Evolutionary conservation across 192 early-diverging fungal species (phyloP), one percentile per base, ranked within the genome.

Genomic region (Borealophlyctis nickersoniae): DNA sequence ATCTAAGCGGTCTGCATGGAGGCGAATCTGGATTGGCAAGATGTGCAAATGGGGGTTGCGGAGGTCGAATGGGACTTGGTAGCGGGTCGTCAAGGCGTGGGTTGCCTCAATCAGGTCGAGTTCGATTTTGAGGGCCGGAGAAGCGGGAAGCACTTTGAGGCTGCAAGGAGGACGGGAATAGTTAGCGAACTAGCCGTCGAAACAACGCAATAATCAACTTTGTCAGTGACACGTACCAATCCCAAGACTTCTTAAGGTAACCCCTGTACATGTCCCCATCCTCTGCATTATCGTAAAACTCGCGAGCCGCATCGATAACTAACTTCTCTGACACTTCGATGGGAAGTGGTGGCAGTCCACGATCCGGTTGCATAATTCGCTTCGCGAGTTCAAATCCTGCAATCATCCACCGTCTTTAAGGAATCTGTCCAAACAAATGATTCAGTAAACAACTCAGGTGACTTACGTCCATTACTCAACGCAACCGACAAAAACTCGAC

Each of bases 251-350:
- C 55, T 88, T 89, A 82, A 90, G 78, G 34, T 78, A 72, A 11
- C 88, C 88, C n/a, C 79, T 58, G 36, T 79, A 65, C 77, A 81
- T 80, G 32, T 88, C 86, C 4, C 88, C 85, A 19, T 73, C 76
- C n/a, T 81, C 75, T 19, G 89, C 79, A 56, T 91, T 91, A 56
- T 89, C 88, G 70, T 76, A 89, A 62, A 87, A 87, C 62, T 91
- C 89, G 58, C 73, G 69, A 7, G 86, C 84, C 28, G 85, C 79
- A 58, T 89, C 83, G 53, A 91, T 78, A 4, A 89, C 78, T 22
- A 91, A 60, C 52, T 81, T 72, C 55, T 91, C 85, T 9, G 78
- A 78, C 1, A 68, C 61, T 3, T 77, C 74, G 0, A 76, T 51
- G 16, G 60, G 53, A 3, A 69, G 1, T 2, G 67, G 67, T 3